Conservation (phyloP, 257 asterid species). For the Solanum gandarillasii region DNA sequence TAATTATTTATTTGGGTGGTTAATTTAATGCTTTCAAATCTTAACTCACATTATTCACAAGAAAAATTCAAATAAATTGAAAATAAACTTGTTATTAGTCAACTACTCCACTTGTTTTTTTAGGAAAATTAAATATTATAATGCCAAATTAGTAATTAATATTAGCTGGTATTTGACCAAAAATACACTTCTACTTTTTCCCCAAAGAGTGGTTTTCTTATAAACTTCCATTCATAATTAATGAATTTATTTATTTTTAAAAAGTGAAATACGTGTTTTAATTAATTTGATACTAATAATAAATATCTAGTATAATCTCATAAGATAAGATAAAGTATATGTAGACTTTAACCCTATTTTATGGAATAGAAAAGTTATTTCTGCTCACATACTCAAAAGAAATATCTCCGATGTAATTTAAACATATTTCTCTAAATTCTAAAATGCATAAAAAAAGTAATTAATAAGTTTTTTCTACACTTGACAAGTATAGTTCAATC, state of each 20-base stretch:
- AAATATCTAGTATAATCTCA: neutral
- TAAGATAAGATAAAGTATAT: neutral
- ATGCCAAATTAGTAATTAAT: neutral
- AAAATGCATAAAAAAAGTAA: neutral
- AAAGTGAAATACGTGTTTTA: neutral
- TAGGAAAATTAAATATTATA: neutral
- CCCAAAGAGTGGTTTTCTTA: neutral
- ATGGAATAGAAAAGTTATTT: neutral
- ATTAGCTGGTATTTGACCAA: neutral
- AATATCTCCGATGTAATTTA: too few relatives aligned
- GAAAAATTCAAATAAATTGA: neutral
- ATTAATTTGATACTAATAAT: neutral
- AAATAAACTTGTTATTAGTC: neutral
- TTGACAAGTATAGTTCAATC: too few relatives aligned
- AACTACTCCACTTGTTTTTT: neutral
- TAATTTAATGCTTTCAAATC: neutral
- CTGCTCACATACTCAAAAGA: neutral
- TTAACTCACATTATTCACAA: neutral
- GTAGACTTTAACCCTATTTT: fast-evolving
- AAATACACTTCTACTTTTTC: neutral
- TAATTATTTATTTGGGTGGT: neutral
- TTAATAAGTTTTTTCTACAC: too few relatives aligned
- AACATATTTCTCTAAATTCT: neutral
- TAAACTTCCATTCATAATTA: neutral
- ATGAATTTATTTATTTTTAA: neutral